A percentile compares a stretch with the other conserved stretches of the same genome.
phyloP scores from a whole-genome alignment of 139 green algal genomes.

The Micractinium sp. region DNA sequence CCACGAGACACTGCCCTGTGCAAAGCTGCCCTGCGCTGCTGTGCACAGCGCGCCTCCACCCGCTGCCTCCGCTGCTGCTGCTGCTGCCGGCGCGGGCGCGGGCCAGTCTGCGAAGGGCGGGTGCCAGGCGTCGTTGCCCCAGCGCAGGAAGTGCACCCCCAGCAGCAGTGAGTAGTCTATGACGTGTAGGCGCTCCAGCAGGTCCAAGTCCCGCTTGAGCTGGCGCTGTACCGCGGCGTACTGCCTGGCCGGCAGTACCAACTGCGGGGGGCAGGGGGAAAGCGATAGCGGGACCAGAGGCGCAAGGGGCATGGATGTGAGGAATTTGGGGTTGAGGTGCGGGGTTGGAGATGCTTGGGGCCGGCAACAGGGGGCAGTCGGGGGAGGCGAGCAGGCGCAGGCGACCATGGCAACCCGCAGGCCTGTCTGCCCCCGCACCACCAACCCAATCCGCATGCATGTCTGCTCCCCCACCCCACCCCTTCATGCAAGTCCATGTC shows the following conservation, averaged over 20 bases:
- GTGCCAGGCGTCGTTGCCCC: slow-evolving; percentile 48
- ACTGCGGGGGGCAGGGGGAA: not conserved
- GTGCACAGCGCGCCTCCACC: too few relatives aligned
- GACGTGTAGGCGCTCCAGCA: slow-evolving; percentile 69
- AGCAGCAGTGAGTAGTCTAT: slow-evolving; percentile 89
- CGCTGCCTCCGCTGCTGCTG: not conserved
- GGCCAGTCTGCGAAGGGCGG: slow-evolving; percentile 36
- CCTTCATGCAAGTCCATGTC: too few relatives aligned
- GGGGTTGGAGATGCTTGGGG: too few relatives aligned
- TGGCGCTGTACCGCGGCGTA: slow-evolving; percentile 51
- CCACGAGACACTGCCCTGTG: not conserved
- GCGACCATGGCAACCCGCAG: too few relatives aligned
- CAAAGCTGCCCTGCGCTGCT: not conserved
- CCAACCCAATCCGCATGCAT: too few relatives aligned
- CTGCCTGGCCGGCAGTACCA: slow-evolving; percentile 7
- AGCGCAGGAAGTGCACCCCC: slow-evolving; percentile 41
- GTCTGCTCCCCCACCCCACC: too few relatives aligned
- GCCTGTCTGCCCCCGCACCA: too few relatives aligned
- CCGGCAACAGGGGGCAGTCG: not conserved
- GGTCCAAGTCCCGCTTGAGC: slow-evolving; percentile 60
- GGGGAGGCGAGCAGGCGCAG: not conserved
- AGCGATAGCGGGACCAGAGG: too few relatives aligned
- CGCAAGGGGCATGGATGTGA: not conserved
- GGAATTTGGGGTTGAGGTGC: too few relatives aligned
- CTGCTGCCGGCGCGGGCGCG: not conserved